Percentiles rank a stretch among this genome's conserved stretches.
Evolutionary conservation across 2,329 filamentous ascomycete species (phyloP).

Genomic region (Epichloe baconii): DNA sequence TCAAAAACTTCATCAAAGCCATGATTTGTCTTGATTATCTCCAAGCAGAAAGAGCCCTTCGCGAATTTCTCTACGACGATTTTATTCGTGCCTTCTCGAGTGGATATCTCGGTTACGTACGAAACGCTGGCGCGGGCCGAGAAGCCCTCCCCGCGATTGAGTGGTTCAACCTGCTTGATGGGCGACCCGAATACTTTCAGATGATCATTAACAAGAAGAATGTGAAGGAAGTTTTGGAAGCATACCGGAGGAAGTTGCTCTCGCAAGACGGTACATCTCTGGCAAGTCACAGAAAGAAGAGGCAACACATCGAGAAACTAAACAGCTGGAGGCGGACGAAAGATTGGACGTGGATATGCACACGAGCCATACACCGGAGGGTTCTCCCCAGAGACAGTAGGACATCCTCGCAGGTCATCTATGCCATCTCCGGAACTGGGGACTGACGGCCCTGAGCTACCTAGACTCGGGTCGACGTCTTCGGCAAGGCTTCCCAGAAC

Average conservation of each 20-base stretch:
- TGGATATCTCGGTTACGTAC: slow-evolving; percentile 29
- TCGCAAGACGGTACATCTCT: slow-evolving; percentile 5
- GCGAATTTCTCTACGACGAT: slow-evolving; percentile 37
- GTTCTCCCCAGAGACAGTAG: neutral
- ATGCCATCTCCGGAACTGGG: slow-evolving; percentile 10
- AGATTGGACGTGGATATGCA: slow-evolving; percentile 4
- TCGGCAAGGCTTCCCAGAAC: slow-evolving; percentile 5
- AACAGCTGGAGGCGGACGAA: neutral
- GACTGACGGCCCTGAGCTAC: slow-evolving; percentile 8
- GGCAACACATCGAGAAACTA: neutral
- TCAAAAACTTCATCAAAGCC: slow-evolving; percentile 30
- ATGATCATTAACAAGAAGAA: slow-evolving; percentile 23
- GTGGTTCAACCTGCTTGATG: slow-evolving; percentile 25
- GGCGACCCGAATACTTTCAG: slow-evolving; percentile 16
- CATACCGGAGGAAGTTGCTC: slow-evolving; percentile 20
- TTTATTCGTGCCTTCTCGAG: slow-evolving; percentile 32
- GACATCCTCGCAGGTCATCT: neutral
- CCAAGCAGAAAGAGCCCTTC: slow-evolving; percentile 19
- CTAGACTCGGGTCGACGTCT: slow-evolving; percentile 9
- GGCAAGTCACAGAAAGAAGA: neutral
- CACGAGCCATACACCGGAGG: neutral
- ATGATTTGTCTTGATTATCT: slow-evolving; percentile 30
- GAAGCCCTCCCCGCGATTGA: slow-evolving; percentile 25
- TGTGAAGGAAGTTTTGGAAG: slow-evolving; percentile 20
- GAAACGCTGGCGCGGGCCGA: slow-evolving; percentile 11